Conservation (phyloP, 2,329 filamentous ascomycete genomes). For the Chrysoporthe puriensis region DNA sequence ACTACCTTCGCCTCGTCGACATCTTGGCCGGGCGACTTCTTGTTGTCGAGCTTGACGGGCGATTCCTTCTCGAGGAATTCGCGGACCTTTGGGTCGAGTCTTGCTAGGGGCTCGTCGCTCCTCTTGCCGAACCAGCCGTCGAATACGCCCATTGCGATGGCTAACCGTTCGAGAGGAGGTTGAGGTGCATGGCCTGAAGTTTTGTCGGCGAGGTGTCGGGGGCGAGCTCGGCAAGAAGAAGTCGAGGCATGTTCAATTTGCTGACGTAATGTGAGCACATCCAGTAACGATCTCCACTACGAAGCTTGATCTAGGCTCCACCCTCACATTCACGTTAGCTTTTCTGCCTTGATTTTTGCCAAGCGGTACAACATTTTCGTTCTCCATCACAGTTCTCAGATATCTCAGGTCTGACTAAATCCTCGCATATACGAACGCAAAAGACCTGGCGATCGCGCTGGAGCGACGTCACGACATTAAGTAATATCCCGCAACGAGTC, state of each 20-base stretch:
- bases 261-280: neutral
- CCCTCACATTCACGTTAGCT: too few relatives aligned
- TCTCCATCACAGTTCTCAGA: too few relatives aligned
- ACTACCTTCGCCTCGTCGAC: conserved; percentile 12
- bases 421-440: too few relatives aligned
- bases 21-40: conserved; percentile 20
- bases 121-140: conserved; percentile 53
- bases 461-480: too few relatives aligned
- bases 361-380: too few relatives aligned
- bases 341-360: too few relatives aligned
- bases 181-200: conserved; percentile 12
- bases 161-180: conserved; percentile 1
- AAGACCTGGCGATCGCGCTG: too few relatives aligned
- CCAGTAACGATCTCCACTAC: too few relatives aligned
- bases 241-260: neutral
- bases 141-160: conserved; percentile 59
- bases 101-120: conserved; percentile 67
- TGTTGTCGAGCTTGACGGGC: conserved; percentile 65
- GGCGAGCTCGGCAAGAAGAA: conserved; percentile 26
- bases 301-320: too few relatives aligned
- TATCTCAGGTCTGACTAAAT: too few relatives aligned
- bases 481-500: too few relatives aligned
- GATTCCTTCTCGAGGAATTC: conserved; percentile 86
- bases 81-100: conserved; percentile 80
- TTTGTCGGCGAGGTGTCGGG: conserved; percentile 19